Evolutionary conservation across 148 eudicot species (phyloP), one percentile per base, ranked within the genome.

Genomic region (Amaranthus palmeri): DNA sequence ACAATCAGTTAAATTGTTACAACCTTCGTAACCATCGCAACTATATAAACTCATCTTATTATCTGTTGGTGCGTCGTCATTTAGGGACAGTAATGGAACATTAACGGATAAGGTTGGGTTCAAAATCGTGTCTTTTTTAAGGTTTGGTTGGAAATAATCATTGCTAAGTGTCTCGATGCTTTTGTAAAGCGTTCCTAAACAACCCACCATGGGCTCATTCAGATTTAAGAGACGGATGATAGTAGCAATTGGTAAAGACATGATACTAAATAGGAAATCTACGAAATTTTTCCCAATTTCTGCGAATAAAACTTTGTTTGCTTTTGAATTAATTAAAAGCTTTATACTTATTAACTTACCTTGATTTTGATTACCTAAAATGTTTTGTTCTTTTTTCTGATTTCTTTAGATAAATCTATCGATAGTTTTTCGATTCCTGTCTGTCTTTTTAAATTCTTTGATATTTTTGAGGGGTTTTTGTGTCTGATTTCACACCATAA

Each of bases 261-360:
- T 60, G 1, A 81, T 73, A 50, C 65, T 55, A 72, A 78, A 72
- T 6, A 84, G 64, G 64, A 81, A 83, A 57, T 83, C 84, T 3
- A 81, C 82, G 13, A 81, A 83, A 5, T 77, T 77, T 18, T 80
- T 77, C 6, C 54, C 65, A 5, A 79, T 77, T 70, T 81, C 86
- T 1, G 80, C 84, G 7, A 81, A 78, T 45, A 84, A 52, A 1
- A 81, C 84, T 7, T 70, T 81, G 9, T 66, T 56, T 3, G 42
- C n/a, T 10, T 76, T 79, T 14, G 72, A 70, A 58, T 84, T 82
- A 1, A 81, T 62, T 2, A 74, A 53, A 3, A 84, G 71, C 58
- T 76, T 81, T 45, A 84, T 2, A 5, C 58, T 68, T 46, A 73
- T 7, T 15, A 7, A 25, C 55, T 48, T 3, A 4, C 44, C n/a